Percentiles rank a stretch among this genome's conserved stretches.
phyloP scores from a whole-genome alignment of 352 stramenopile species.

The Pythium folliculosum region DNA sequence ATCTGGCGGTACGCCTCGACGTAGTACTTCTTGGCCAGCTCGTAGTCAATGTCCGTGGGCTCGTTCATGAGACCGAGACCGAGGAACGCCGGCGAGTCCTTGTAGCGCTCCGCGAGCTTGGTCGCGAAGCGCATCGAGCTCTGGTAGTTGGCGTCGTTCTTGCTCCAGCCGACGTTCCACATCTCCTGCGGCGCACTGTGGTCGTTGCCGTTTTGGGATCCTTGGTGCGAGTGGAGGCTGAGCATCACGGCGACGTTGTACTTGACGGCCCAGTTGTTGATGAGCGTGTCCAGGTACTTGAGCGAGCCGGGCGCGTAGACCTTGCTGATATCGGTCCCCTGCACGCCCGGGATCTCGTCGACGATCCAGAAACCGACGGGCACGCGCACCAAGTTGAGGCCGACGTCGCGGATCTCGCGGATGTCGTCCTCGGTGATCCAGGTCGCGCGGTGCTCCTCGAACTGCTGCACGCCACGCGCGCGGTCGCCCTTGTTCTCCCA shows the following conservation, averaged over 20 bases:
- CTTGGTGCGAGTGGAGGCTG: slow-evolving; percentile 53
- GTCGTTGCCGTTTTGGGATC: slow-evolving; percentile 62
- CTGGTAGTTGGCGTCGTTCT: slow-evolving; percentile 32
- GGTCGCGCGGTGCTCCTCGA: slow-evolving; percentile 45
- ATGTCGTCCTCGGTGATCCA: slow-evolving; percentile 65
- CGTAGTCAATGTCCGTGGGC: slow-evolving; percentile 30
- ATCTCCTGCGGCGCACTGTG: slow-evolving; percentile 38
- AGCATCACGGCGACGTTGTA: slow-evolving; percentile 60
- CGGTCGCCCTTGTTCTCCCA: not conserved
- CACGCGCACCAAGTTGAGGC: slow-evolving; percentile 34
- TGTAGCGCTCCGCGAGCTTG: slow-evolving; percentile 50
- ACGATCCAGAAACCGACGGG: slow-evolving; percentile 33
- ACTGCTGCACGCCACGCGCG: slow-evolving; percentile 17
- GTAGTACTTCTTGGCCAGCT: slow-evolving; percentile 40
- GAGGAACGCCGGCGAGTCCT: slow-evolving; percentile 44
- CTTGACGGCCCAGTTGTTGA: slow-evolving; percentile 50
- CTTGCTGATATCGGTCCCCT: not conserved
- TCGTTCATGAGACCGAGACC: slow-evolving; percentile 63
- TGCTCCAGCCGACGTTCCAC: slow-evolving; percentile 29
- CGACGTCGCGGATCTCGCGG: slow-evolving; percentile 30
- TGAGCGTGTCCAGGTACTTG: slow-evolving; percentile 55
- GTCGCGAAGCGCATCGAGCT: slow-evolving; percentile 41
- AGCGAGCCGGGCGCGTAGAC: slow-evolving; percentile 35
- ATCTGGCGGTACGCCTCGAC: slow-evolving; percentile 43
- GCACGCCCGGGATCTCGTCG: slow-evolving; percentile 8